Base-by-base conservation (phyloP, 176 grass and related monocot genomes). In the Saccharum spontaneum region DNA sequence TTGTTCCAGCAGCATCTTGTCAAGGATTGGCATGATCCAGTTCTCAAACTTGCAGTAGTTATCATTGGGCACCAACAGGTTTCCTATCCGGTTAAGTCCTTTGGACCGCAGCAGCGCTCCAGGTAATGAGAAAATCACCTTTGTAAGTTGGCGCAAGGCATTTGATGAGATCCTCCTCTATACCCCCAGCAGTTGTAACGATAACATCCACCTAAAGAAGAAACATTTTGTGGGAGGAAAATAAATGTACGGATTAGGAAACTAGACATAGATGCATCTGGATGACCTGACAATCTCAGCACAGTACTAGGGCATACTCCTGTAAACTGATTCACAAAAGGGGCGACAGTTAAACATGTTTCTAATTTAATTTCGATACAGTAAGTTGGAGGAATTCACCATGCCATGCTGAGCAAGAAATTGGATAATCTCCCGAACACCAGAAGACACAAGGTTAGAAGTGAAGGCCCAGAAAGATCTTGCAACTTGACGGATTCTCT, bases 41-140 rank as follows among this genome's bases (percentile, higher is more conserved):
- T 98, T 88, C 68, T 98, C 95, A 92, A 98, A 98, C 83, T 98
- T 98, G 89, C 93, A 98, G 61, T 98, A 98, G 79, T 98, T 98
- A 78, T 93, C 95, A 92, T 98, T 95, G 13, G 95, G 95, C 46
- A 95, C 93, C 73, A 98, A 73, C 37, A 95, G 48, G 78, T 95
- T 98, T 63, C 95, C 93, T 77, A 95, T 98, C 28, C 93, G 85
- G 82, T 98, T 95, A 63, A 98, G 78, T 78, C 93, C 95, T 86
- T 95, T 98, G 18, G 95, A 98, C 45, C 95, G 90, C 38, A 98
- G 48, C 13, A 86, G 63, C n/a, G 64, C 63, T 71, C 95, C 95
- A 40, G 93, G 89, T 76, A 95, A 82, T 83, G 90, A 90, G 73
- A 98, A 98, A 98, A 10, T 98, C 91, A 68, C 95, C 95, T 86